Evolutionary conservation across 768 basidiomycete species (phyloP).

Genomic region (Xerocomellus dryophilus): DNA sequence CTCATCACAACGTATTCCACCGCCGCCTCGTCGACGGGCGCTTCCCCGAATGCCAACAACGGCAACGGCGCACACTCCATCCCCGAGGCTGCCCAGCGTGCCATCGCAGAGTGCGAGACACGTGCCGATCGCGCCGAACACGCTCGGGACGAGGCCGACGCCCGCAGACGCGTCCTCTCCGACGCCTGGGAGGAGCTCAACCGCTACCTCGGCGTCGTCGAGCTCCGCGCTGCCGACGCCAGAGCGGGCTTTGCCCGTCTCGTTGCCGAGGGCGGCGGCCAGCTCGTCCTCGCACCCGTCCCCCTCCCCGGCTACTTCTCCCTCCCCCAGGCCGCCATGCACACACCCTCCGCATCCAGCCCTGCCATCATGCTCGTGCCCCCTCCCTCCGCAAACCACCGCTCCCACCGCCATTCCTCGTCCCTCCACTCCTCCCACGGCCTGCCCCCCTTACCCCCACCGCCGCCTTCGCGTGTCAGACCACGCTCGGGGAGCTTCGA

Average conservation of each 20-base stretch:
- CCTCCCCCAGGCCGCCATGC: not conserved
- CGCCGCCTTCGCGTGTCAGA: constrained; percentile 38
- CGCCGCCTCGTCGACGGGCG: not conserved
- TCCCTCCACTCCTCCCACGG: constrained; percentile 29
- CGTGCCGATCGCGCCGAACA: constrained; percentile 49
- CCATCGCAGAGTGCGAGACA: constrained; percentile 46
- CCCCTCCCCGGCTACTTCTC: constrained; percentile 25
- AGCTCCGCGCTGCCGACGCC: constrained; percentile 48
- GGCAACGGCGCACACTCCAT: constrained; percentile 9
- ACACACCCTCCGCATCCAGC: constrained; percentile 21
- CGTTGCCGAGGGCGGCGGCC: constrained; percentile 44
- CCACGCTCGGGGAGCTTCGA: constrained; percentile 46
- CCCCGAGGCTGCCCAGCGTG: constrained; percentile 35
- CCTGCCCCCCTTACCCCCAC: constrained; percentile 38
- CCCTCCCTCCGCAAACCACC: constrained; percentile 16
- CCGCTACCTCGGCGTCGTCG: constrained; percentile 44
- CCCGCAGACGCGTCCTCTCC: constrained; percentile 41
- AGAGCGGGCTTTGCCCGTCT: constrained; percentile 46
- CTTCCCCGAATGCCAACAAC: constrained; percentile 20
- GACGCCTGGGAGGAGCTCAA: constrained; percentile 53
- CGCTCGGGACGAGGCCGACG: constrained; percentile 54
- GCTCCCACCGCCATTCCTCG: constrained; percentile 21
- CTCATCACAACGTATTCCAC: constrained; percentile 32
- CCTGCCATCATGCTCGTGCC: constrained; percentile 31
- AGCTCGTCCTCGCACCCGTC: constrained; percentile 38